A percentile compares a stretch with the other conserved stretches of the same genome.
These are phyloP conservation scores for Backusella macrospora DNA, from an alignment of 192 early-diverging fungal species.

Conservation along the genomic window DNA sequence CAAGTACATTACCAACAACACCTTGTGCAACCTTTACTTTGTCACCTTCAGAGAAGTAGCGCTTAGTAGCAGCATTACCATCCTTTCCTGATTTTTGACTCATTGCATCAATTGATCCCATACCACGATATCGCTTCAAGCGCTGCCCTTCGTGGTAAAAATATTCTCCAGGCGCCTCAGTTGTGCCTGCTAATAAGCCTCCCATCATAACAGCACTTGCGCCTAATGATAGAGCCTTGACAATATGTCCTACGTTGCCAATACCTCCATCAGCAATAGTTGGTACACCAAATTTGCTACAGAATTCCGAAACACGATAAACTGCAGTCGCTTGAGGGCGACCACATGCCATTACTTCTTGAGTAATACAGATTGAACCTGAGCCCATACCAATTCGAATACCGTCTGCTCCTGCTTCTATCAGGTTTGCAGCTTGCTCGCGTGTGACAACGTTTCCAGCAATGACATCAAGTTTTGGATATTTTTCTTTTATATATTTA, in stretches of 20 bases:
- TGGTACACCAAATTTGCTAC: constrained; percentile 91
- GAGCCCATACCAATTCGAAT: constrained; percentile 97
- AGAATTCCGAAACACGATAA: constrained; percentile 93
- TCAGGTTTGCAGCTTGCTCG: constrained; percentile 90
- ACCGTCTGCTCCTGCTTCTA: constrained; percentile 93
- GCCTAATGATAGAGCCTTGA: constrained; percentile 93
- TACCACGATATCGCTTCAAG: constrained; percentile 98
- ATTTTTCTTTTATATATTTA: constrained; percentile 87
- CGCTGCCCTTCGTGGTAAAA: constrained; percentile 98
- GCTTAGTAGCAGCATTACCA: constrained; percentile 80
- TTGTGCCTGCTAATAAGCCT: constrained; percentile 90
- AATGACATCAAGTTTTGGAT: constrained; percentile 83
- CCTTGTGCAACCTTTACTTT: constrained; percentile 98
- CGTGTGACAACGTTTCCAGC: constrained; percentile 98
- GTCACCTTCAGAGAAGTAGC: constrained; percentile 98
- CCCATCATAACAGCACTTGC: constrained; percentile 99
- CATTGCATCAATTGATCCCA: constrained; percentile 99
- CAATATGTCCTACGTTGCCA: constrained; percentile 95
- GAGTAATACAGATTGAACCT: constrained; percentile 97
- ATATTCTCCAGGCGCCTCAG: constrained; percentile 97
- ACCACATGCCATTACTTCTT: constrained; percentile 99
- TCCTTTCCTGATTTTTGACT: constrained; percentile 58
- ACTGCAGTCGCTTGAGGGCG: constrained; percentile 98
- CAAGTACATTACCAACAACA: constrained; percentile 95
- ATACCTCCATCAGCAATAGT: constrained; percentile 98